phyloP scores from a whole-genome alignment of 345 rosid species.

The Alliaria petiolata region DNA sequence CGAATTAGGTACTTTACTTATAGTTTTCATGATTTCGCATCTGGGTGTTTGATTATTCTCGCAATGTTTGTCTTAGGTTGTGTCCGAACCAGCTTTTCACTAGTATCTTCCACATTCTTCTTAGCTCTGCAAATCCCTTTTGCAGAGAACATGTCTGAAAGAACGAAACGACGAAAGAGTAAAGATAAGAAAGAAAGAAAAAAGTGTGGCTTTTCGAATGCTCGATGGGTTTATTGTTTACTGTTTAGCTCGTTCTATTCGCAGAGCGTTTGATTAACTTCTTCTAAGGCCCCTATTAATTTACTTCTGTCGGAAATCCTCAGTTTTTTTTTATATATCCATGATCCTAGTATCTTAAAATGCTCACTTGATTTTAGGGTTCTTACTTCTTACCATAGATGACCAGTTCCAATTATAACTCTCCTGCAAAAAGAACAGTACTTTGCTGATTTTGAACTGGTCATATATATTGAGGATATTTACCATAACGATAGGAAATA shows the following conservation, averaged over 20 bases:
- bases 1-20: constrained; percentile 37
- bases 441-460: background rate
- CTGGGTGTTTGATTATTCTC: constrained; percentile 23
- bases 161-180: constrained; percentile 24
- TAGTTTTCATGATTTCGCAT: constrained; percentile 24
- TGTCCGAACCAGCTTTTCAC: constrained; percentile 2
- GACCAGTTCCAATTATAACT: constrained; percentile 1
- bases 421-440: background rate
- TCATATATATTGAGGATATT: too few relatives aligned
- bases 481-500: too few relatives aligned
- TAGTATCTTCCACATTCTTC: constrained; percentile 28
- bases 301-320: constrained; percentile 9
- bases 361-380: constrained; percentile 19
- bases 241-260: constrained; percentile 11
- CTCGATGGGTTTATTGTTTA: constrained; percentile 23
- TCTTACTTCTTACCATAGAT: constrained; percentile 20
- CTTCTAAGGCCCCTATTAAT: background rate
- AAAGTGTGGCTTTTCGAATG: constrained; percentile 32
- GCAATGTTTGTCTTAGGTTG: background rate
- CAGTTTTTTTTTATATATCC: background rate
- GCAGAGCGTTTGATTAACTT: background rate
- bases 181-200: background rate
- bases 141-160: constrained; percentile 4
- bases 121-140: constrained; percentile 16
- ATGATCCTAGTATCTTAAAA: background rate